These are phyloP conservation scores for Chenopodium formosanum DNA, from an alignment of 148 eudicot species.

Conservation along the genomic window DNA sequence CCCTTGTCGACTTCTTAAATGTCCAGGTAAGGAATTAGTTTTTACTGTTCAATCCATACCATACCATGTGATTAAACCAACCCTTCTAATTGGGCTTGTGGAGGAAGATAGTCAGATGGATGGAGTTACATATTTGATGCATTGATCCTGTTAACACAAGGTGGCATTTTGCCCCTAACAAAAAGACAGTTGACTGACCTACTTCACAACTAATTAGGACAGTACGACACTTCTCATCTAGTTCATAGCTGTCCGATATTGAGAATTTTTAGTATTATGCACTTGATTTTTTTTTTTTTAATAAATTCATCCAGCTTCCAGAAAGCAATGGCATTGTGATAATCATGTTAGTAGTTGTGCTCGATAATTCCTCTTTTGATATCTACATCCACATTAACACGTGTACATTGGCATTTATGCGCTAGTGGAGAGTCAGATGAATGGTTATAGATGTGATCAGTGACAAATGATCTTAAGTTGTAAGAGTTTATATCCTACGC, in stretches of 20 bases:
- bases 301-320: background rate
- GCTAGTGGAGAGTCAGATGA: background rate
- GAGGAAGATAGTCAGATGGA: too few relatives aligned
- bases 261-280: background rate
- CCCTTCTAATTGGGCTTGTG: background rate
- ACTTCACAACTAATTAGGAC: background rate
- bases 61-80: background rate
- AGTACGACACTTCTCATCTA: background rate
- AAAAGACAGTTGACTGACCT: background rate
- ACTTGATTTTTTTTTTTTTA: background rate
- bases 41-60: background rate
- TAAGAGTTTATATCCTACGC: background rate
- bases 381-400: background rate
- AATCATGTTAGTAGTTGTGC: background rate
- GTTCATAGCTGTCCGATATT: background rate
- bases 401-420: background rate
- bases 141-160: background rate
- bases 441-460: background rate
- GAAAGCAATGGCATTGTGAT: background rate
- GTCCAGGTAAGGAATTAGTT: constrained; percentile 51
- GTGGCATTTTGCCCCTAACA: background rate
- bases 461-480: background rate
- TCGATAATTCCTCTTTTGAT: background rate
- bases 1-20: constrained; percentile 69
- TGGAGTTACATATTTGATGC: background rate